These are phyloP conservation scores for Mycena epipterygia DNA, from an alignment of 768 basidiomycete species.

Conservation along the genomic window DNA sequence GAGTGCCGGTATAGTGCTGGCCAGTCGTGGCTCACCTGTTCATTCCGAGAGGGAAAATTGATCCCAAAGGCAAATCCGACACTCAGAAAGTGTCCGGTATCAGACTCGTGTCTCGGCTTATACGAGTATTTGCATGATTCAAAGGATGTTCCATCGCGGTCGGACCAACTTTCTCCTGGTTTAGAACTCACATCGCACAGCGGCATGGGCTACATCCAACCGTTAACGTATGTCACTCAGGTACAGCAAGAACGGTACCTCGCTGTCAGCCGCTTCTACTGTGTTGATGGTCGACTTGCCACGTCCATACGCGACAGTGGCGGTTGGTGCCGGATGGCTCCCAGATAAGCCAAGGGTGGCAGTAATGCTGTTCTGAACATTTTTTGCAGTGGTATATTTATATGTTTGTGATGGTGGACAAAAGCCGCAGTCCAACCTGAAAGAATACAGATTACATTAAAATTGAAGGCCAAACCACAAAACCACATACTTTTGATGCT, in stretches of 20 bases:
- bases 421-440: constrained; percentile 7
- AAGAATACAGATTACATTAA: not conserved
- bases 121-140: constrained; percentile 6
- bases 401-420: not conserved
- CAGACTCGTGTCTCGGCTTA: not conserved
- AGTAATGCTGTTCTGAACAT: not conserved
- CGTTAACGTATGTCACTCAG: not conserved
- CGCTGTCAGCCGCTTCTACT: not conserved
- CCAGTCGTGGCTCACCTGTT: not conserved
- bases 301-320: not conserved
- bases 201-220: not conserved
- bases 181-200: not conserved
- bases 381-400: not conserved
- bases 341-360: not conserved
- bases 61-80: constrained; percentile 5
- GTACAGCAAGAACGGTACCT: not conserved
- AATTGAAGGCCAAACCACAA: not conserved
- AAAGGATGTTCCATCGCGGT: not conserved
- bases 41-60: not conserved
- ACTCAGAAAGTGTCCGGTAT: not conserved
- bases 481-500: not conserved
- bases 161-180: not conserved
- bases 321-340: not conserved
- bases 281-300: not conserved
- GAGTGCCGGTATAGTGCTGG: not conserved